Evolutionary conservation across 129 eudicot species (phyloP), one percentile per base, ranked within the genome.

Genomic region (Saposhnikovia divaricata): DNA sequence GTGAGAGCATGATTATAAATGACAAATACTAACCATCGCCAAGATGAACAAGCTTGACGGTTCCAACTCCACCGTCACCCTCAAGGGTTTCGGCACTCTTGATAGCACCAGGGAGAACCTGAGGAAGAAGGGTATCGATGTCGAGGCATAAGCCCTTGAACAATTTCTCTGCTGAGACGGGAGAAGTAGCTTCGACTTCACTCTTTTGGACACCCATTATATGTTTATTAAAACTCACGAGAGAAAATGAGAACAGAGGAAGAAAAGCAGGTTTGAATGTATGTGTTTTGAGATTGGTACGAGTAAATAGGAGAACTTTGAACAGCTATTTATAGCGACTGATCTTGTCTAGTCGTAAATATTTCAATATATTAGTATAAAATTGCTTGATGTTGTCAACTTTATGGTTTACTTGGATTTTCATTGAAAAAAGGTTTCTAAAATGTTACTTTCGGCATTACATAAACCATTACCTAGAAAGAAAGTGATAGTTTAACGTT

Each of bases 61-160:
- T 71, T 47, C 82, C 82, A 50, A 40, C 77, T 34, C 82, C 78
- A 16, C 82, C 82, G 15, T 80, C 71, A 15, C 82, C 82, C 44
- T 80, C 77, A 53, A 80, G 70, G 23, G 25, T 48, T 15, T 80
- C 72, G 50, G 74, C 69, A 51, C 53, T 28, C 72, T 80, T 80
- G 21, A 80, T 72, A 23, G 53, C 77, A 13, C 74, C 72, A 23
- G 82, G 82, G 5, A 80, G 9, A 42, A 25, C 44, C 82, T 80
- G 51, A 48, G 82, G 77, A 48, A 80, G 40, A 16, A 80, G 45
- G 55, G 27, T 50, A 38, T 80, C 72, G 25, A 65, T 8, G 16
- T 80, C 82, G 9, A 80, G 40, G 68, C 71, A 19, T 5, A 50
- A 50, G 51, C 50, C 72, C 55, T 43, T 42, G 55, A 73, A 73